These are phyloP conservation scores for Cyclanthera cordifolia DNA, from an alignment of 306 rosid species.

Conservation along the genomic window DNA sequence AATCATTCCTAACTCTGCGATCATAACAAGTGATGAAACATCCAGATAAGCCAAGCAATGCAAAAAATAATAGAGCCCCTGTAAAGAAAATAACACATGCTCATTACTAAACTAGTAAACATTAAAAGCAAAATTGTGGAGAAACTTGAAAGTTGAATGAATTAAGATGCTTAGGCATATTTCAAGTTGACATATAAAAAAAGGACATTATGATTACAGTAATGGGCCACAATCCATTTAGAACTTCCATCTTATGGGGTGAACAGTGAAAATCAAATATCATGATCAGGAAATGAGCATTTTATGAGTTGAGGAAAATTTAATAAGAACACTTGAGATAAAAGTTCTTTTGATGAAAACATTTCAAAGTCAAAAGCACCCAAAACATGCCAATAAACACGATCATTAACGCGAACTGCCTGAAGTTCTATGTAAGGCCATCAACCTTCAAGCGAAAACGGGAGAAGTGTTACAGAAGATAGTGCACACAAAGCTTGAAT, in stretches of 20 bases:
- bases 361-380: background rate
- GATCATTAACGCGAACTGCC: background rate
- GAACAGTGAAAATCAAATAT: background rate
- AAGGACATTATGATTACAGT: background rate
- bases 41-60: constrained; percentile 93
- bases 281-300: background rate
- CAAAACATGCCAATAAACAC: background rate
- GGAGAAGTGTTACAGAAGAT: background rate
- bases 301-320: background rate
- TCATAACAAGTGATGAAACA: constrained; percentile 98
- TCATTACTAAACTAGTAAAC: constrained; percentile 9
- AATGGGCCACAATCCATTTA: background rate
- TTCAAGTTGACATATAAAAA: too few species aligned
- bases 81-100: constrained; percentile 23
- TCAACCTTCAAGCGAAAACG: background rate
- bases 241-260: background rate
- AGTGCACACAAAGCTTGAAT: background rate
- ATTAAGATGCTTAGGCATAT: background rate
- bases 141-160: background rate
- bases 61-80: constrained; percentile 90
- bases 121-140: background rate
- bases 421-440: background rate
- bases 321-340: background rate
- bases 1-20: constrained; percentile 88
- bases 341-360: background rate